Evolutionary conservation across 805 yeast species (phyloP), one percentile per base, ranked within the genome.

Genomic region (Metschnikowia amazonensis): DNA sequence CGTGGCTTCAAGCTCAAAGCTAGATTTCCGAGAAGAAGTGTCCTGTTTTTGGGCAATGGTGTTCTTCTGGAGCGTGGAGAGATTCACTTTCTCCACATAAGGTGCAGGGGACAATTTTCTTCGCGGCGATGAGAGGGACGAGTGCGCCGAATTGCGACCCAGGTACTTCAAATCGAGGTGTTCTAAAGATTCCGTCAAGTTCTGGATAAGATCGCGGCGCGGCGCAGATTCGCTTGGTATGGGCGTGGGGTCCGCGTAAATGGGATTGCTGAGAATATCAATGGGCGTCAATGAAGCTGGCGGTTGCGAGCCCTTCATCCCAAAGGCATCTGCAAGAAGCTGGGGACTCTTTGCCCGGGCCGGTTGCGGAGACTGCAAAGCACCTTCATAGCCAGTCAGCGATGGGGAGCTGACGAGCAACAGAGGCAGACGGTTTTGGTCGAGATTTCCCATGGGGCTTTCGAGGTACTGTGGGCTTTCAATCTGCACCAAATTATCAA

Each of bases 51-150:
- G 36, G 7, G 54, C 43, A 38, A 57, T 59, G 4, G 64, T 55
- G 56, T 80, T 82, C 53, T 81, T 70, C 56, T 81, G 88, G 17
- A 82, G 72, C 0, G 85, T 77, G 11, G 89, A 76, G 58, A 82
- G 64, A 17, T 84, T 84, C 1, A 79, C 74, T 47, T 70, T 70
- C 27, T 63, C 65, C 48, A 63, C 63, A 62, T 70, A 51, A 1
- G 73, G 73, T 1, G 74, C 74, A 2, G 85, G 81, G 1, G 85
- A 81, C 5, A 81, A 66, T 27, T 76, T 80, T 48, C 84, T 64
- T 56, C 82, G 67, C 13, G 86, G 86, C 1, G 84, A 77, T 33
- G 73, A 56, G 58, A 64, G 55, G 43, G 66, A 60, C 14, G 69
- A 62, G 32, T 54, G 60, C 21, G 56, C 49, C 7, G 58, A 46